phyloP scores from a whole-genome alignment of 1,139 yeast species.

The Sugiyamaella xylanicola region DNA sequence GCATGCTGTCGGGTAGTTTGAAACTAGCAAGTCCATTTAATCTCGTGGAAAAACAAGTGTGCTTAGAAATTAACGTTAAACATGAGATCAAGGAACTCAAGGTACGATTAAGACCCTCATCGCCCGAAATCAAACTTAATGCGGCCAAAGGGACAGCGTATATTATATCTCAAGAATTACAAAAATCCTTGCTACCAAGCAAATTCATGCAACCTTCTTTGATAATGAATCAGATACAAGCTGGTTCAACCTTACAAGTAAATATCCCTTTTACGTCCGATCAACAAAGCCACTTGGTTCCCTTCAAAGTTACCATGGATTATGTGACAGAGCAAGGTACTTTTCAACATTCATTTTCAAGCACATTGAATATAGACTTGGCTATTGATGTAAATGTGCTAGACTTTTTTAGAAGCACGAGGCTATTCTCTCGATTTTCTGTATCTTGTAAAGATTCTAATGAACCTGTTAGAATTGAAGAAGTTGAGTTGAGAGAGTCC shows the following conservation, averaged over 20 bases:
- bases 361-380: constrained; percentile 39
- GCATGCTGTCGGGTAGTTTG: constrained; percentile 30
- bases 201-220: constrained; percentile 14
- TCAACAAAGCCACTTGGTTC: constrained; percentile 19
- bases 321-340: constrained; percentile 29
- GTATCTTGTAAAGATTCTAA: constrained; percentile 59
- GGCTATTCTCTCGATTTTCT: constrained; percentile 66
- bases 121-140: constrained; percentile 11
- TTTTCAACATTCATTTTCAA: constrained; percentile 27
- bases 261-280: constrained; percentile 23
- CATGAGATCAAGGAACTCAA: constrained; percentile 14
- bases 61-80: constrained; percentile 28
- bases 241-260: constrained; percentile 7
- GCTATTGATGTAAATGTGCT: constrained; percentile 74
- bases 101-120: constrained; percentile 16
- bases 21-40: constrained; percentile 25
- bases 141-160: constrained; percentile 16
- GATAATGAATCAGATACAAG: constrained; percentile 1
- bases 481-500: constrained; percentile 48
- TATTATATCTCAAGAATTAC: constrained; percentile 4
- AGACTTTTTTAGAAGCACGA: constrained; percentile 62
- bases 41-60: constrained; percentile 30
- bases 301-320: constrained; percentile 24
- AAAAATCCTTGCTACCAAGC: not conserved
- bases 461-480: constrained; percentile 57